A percentile compares a stretch with the other conserved stretches of the same genome.
Evolutionary conservation across 148 eudicot genomes (phyloP).

Genomic region (Euryodendron excelsum): DNA sequence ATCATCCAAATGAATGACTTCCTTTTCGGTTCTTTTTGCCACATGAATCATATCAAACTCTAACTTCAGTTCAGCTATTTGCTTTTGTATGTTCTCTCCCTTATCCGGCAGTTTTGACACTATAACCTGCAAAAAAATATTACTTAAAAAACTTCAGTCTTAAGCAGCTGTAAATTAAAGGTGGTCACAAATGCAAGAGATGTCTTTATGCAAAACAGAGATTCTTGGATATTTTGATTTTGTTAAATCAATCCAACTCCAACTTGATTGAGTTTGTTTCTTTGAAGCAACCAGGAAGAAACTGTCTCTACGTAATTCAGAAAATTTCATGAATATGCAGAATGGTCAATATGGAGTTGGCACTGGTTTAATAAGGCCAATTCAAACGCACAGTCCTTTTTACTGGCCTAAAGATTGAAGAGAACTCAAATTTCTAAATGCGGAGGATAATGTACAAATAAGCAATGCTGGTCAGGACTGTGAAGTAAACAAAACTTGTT

Average conservation of each 20-base stretch:
- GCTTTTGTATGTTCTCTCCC: slow-evolving; percentile 69
- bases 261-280: neutral
- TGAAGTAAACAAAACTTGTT: too few species aligned
- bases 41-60: slow-evolving; percentile 52
- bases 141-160: neutral
- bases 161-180: neutral
- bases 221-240: neutral
- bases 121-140: slow-evolving; percentile 51
- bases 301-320: too few species aligned
- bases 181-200: neutral
- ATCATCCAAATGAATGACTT: slow-evolving; percentile 62
- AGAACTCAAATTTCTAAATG: neutral
- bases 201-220: neutral
- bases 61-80: slow-evolving; percentile 48
- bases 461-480: neutral
- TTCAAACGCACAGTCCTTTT: neutral
- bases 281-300: neutral
- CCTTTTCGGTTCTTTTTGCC: slow-evolving; percentile 23
- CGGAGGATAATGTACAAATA: neutral
- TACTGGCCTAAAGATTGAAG: neutral
- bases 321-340: neutral
- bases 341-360: neutral
- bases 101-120: slow-evolving; percentile 67
- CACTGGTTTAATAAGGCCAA: neutral
- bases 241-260: too few species aligned